Conservation (phyloP, 2,329 filamentous ascomycete genomes). For the Neofusicoccum parvum region DNA sequence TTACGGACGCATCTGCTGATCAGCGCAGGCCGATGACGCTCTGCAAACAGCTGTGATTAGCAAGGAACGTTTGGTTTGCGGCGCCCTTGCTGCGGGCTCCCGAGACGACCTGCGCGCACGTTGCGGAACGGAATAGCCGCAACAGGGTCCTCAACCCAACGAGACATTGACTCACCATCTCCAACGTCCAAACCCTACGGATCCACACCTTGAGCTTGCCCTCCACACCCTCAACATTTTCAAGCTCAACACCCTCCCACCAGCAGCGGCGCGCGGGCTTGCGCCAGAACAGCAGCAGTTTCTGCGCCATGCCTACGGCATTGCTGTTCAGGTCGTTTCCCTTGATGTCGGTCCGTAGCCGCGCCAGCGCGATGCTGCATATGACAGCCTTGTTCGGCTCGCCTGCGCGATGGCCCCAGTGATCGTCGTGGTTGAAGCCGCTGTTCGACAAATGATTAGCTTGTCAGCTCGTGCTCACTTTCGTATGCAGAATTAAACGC, state of each 20-base stretch:
- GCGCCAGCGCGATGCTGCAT: slow-evolving; percentile 90
- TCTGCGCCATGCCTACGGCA: slow-evolving; percentile 96
- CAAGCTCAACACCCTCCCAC: slow-evolving; percentile 97
- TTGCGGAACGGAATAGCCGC: slow-evolving; percentile 19
- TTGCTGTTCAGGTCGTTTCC: slow-evolving; percentile 74
- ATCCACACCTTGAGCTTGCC: slow-evolving; percentile 98
- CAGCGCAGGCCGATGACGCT: slow-evolving; percentile 84
- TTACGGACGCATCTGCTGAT: slow-evolving; percentile 25
- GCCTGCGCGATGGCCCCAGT: slow-evolving; percentile 94
- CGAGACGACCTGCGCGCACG: slow-evolving; percentile 17
- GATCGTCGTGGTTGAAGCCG: slow-evolving; percentile 93
- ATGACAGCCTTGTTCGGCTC: slow-evolving; percentile 99
- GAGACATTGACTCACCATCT: slow-evolving; percentile 68
- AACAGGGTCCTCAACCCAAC: not conserved
- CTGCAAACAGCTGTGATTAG: slow-evolving; percentile 42
- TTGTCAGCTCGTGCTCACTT: slow-evolving; percentile 24
- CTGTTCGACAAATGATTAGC: slow-evolving; percentile 49
- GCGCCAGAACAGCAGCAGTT: slow-evolving; percentile 94
- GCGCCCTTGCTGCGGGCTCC: slow-evolving; percentile 14
- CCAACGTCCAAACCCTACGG: slow-evolving; percentile 93
- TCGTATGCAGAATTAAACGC: not conserved
- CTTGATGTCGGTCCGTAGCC: slow-evolving; percentile 86
- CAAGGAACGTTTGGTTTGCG: not conserved
- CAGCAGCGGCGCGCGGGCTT: slow-evolving; percentile 96
- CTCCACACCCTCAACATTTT: slow-evolving; percentile 85